Conservation (phyloP, 768 basidiomycete genomes). For the Rhizopogon vinicolor region DNA sequence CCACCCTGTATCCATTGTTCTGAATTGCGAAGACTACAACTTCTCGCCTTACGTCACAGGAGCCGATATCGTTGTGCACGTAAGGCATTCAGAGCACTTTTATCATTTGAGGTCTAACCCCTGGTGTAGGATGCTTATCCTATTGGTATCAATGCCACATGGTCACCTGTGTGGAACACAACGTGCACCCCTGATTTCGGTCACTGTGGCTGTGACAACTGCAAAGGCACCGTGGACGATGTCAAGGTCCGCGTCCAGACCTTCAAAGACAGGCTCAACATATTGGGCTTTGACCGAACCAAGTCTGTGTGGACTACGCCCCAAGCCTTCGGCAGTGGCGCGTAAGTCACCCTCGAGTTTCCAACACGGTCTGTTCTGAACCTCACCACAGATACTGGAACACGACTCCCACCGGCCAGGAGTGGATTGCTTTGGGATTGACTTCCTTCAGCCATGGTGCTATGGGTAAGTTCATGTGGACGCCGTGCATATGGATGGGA, state of each 20-base stretch:
- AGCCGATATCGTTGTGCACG: constrained; percentile 67
- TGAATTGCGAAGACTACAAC: constrained; percentile 58
- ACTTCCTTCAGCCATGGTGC: constrained; percentile 24
- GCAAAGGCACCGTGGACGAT: constrained; percentile 59
- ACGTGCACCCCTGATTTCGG: constrained; percentile 61
- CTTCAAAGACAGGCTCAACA: constrained; percentile 51
- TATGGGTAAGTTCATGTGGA: constrained; percentile 8
- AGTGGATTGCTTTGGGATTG: constrained; percentile 21
- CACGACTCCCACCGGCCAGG: constrained; percentile 20
- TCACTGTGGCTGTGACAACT: constrained; percentile 70
- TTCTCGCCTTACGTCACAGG: constrained; percentile 57
- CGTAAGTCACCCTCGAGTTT: constrained; percentile 13
- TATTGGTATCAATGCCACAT: constrained; percentile 56
- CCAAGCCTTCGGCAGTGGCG: constrained; percentile 63
- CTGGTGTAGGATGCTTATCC: constrained; percentile 19
- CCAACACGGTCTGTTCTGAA: neutral
- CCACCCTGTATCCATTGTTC: constrained; percentile 52
- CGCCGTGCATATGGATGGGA: neutral
- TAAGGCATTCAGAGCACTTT: constrained; percentile 42
- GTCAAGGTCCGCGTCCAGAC: constrained; percentile 63
- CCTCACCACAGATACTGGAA: constrained; percentile 20
- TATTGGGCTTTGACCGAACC: constrained; percentile 59
- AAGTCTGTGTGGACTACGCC: constrained; percentile 77
- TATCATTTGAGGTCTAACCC: neutral
- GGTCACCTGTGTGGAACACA: constrained; percentile 55